Percentiles rank a stretch among this genome's conserved stretches.
phyloP scores from a whole-genome alignment of 805 yeast genomes.

The Tetrapisispora taiwanensis region DNA sequence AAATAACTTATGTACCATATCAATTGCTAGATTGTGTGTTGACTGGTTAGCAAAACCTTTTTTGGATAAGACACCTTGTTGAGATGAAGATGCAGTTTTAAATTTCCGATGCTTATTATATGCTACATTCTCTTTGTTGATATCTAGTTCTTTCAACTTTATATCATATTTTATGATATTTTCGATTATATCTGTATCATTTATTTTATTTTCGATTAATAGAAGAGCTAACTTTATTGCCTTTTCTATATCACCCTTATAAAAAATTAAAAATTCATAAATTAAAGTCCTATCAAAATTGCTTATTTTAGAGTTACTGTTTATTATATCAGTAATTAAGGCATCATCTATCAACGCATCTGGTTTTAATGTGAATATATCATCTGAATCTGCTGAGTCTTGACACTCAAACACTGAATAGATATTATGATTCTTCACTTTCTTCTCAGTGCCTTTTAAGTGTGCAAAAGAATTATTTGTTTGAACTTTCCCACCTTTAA shows the following conservation, averaged over 20 bases:
- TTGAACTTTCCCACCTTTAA: constrained; percentile 31
- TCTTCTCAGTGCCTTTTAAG: not conserved
- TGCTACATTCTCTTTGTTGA: too few species aligned
- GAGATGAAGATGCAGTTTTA: not conserved
- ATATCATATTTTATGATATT: not conserved
- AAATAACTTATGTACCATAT: constrained; percentile 12
- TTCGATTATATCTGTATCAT: not conserved
- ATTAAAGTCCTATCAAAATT: constrained; percentile 33
- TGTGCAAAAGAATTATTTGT: constrained; percentile 19
- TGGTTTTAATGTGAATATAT: not conserved
- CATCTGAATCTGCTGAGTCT: not conserved
- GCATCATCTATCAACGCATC: not conserved
- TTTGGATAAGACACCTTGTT: not conserved
- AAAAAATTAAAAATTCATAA: constrained; percentile 32
- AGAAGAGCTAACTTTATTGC: not conserved
- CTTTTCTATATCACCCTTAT: constrained; percentile 31
- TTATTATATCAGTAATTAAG: constrained; percentile 18
- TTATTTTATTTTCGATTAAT: not conserved
- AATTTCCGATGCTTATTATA: not conserved
- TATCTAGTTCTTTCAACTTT: not conserved
- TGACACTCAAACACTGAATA: not conserved
- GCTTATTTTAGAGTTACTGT: constrained; percentile 29
- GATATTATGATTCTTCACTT: not conserved
- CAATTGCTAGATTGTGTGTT: not conserved
- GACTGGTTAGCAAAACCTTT: not conserved